Evolutionary conservation across 495 filamentous ascomycete genomes (phyloP).

Genomic region (Chaetomium cochliodes): DNA sequence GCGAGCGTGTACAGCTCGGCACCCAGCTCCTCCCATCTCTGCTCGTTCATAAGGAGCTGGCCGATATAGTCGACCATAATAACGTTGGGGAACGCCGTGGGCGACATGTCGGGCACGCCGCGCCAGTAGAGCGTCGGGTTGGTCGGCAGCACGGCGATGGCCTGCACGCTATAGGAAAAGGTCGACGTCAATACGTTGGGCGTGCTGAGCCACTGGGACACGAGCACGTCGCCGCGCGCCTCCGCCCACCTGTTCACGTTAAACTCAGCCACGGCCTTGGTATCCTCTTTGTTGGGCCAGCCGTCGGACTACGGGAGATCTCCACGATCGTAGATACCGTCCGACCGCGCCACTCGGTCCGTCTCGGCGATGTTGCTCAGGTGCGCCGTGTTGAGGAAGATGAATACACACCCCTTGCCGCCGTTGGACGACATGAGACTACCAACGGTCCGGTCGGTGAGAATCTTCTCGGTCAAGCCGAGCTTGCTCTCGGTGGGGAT

Average conservation of each 20-base stretch:
- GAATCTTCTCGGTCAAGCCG: too few relatives aligned
- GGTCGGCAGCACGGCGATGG: background rate
- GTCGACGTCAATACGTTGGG: background rate
- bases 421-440: slow-evolving; percentile 20
- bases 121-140: slow-evolving; percentile 22
- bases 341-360: background rate
- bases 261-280: background rate
- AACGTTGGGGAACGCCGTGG: slow-evolving; percentile 24
- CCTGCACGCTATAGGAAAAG: background rate
- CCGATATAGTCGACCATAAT: slow-evolving; percentile 22
- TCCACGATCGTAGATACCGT: slow-evolving; percentile 2
- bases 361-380: background rate
- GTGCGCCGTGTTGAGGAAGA: slow-evolving; percentile 7
- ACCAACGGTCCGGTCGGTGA: too few relatives aligned
- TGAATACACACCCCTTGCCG: slow-evolving; percentile 23
- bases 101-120: slow-evolving; percentile 22
- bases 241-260: background rate
- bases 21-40: background rate
- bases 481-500: background rate
- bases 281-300: slow-evolving; percentile 2
- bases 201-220: slow-evolving; percentile 22
- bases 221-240: slow-evolving; percentile 10
- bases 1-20: slow-evolving; percentile 16
- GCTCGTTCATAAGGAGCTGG: slow-evolving; percentile 9
- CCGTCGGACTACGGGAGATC: slow-evolving; percentile 3